Evolutionary conservation across 306 rosid species (phyloP).

Genomic region (Glycyrrhiza uralensis): DNA sequence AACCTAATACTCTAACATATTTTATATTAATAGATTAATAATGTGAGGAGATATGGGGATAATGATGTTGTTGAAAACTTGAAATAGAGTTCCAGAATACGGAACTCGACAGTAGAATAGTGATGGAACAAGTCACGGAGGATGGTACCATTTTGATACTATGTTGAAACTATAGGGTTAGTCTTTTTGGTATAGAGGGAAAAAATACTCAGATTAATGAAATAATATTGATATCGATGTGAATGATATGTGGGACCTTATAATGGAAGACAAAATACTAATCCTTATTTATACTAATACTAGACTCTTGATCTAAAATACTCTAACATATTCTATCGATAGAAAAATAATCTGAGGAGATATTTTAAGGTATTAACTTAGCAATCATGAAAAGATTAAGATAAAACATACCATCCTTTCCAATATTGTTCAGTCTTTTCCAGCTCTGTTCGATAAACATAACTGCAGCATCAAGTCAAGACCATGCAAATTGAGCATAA

Average conservation of each 20-base stretch:
- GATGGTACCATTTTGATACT: not conserved
- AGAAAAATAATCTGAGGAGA: not conserved
- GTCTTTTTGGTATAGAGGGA: not conserved
- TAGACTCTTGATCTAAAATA: not conserved
- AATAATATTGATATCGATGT: not conserved
- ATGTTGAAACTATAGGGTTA: not conserved
- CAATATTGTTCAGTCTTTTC: slow-evolving; percentile 93
- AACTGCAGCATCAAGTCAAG: slow-evolving; percentile 66
- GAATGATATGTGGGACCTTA: not conserved
- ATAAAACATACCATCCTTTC: slow-evolving; percentile 78
- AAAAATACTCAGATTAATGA: not conserved
- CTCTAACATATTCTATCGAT: not conserved
- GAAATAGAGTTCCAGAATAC: no score
- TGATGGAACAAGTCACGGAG: no score
- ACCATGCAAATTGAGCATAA: slow-evolving; percentile 10
- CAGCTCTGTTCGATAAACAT: slow-evolving; percentile 63
- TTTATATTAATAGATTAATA: no score
- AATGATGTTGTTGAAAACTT: no score
- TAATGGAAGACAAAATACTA: not conserved
- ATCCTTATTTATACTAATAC: not conserved
- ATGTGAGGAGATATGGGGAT: no score
- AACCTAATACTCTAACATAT: no score
- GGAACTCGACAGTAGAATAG: no score
- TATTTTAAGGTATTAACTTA: not conserved
- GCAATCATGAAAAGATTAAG: not conserved